These are phyloP conservation scores for Populus tremula DNA, from an alignment of 345 rosid species.

Conservation along the genomic window DNA sequence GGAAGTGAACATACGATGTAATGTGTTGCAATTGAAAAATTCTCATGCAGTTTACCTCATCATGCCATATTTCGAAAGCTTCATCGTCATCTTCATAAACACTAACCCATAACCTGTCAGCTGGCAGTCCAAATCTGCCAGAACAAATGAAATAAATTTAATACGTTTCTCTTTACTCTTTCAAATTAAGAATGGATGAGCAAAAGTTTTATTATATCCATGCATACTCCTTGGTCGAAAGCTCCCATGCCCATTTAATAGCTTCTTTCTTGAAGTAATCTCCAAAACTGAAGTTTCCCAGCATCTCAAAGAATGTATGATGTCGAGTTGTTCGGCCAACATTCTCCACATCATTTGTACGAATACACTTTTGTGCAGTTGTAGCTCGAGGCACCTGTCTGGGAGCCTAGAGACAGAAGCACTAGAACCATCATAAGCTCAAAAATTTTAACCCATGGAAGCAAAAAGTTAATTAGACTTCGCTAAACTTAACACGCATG, in stretches of 20 bases:
- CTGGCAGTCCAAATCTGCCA: slow-evolving; percentile 60
- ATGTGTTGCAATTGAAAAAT: not conserved
- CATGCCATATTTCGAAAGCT: slow-evolving; percentile 79
- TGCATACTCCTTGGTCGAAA: slow-evolving; percentile 73
- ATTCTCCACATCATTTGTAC: slow-evolving; percentile 93
- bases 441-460: not conserved
- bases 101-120: slow-evolving; percentile 76
- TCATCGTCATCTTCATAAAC: slow-evolving; percentile 85
- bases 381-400: slow-evolving; percentile 81
- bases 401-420: slow-evolving; percentile 50
- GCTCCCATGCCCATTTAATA: slow-evolving; percentile 95
- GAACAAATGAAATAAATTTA: not conserved
- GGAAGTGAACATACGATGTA: not conserved
- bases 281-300: slow-evolving; percentile 94
- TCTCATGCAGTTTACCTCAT: slow-evolving; percentile 46
- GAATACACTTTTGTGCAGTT: slow-evolving; percentile 87
- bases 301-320: slow-evolving; percentile 97
- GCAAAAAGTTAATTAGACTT: not conserved
- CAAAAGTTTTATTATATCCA: slow-evolving; percentile 12
- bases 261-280: slow-evolving; percentile 96
- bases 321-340: slow-evolving; percentile 87
- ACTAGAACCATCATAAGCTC: slow-evolving; percentile 6
- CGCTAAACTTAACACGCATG: not conserved
- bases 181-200: not conserved
- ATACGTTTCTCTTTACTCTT: not conserved